Conservation (phyloP, 768 basidiomycete species). For the Pleurotus tuoliensis region DNA sequence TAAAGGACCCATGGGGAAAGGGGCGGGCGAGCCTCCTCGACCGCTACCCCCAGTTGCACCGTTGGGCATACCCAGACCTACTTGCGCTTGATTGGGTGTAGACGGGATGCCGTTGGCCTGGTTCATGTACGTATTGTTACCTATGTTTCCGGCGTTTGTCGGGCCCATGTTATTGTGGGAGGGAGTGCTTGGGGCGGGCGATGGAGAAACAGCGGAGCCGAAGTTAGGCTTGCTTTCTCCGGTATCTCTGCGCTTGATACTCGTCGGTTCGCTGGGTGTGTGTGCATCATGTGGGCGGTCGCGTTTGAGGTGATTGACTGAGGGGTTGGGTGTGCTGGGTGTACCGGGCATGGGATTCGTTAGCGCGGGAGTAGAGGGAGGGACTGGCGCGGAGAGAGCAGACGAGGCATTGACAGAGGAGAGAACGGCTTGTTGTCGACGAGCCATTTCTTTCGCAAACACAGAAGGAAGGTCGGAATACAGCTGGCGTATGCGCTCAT, state of each 20-base stretch:
- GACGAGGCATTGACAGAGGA: slow-evolving; percentile 8
- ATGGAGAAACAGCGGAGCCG: not conserved
- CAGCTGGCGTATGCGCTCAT: slow-evolving; percentile 60
- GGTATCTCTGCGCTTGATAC: slow-evolving; percentile 65
- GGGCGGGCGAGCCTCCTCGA: not conserved
- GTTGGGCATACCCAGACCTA: not conserved
- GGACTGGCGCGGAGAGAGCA: slow-evolving; percentile 10
- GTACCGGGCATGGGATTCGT: slow-evolving; percentile 6
- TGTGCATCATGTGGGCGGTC: slow-evolving; percentile 50
- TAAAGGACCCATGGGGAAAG: not conserved
- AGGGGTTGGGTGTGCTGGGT: slow-evolving; percentile 6
- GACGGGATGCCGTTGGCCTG: not conserved
- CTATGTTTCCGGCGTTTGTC: not conserved
- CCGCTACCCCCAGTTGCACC: not conserved
- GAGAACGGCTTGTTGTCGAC: slow-evolving; percentile 33
- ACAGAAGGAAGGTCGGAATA: slow-evolving; percentile 57
- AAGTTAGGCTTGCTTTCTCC: slow-evolving; percentile 49
- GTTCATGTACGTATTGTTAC: slow-evolving; percentile 1
- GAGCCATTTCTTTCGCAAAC: slow-evolving; percentile 61
- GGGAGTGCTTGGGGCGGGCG: not conserved
- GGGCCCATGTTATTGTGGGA: not conserved
- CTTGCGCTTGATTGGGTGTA: not conserved
- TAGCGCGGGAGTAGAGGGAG: slow-evolving; percentile 15
- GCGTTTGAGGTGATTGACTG: slow-evolving; percentile 47
- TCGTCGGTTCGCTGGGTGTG: slow-evolving; percentile 23